Evolutionary conservation across 2,329 filamentous ascomycete genomes (phyloP), one percentile per base, ranked within the genome.

Genomic region (Pseudogymnoascus sp.): DNA sequence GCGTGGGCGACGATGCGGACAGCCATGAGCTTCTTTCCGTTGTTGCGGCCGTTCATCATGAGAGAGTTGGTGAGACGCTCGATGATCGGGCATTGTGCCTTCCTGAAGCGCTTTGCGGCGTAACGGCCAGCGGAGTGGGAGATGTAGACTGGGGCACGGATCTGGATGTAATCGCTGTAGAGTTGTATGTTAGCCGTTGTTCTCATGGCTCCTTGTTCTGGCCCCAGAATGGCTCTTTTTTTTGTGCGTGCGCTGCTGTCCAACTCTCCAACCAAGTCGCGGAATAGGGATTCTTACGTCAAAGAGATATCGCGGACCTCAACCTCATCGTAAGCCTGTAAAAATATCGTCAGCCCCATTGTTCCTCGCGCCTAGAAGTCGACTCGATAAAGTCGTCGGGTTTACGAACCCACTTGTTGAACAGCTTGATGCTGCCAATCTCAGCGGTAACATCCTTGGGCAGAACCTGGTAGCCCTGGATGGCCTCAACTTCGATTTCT

Each of bases 11-110:
- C 93, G 74, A 99, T 99, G 83, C 95, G 92, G 80, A 97, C 93
- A 78, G 95, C 96, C 93, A 96, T 97, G 78, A 97, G 88, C 91
- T 99, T 99, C 90, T 99, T 99, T 83, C 95, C 95, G 90, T 97
- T 99, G 91, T 99, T 99, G 83, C 95, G 95, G 82, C 95, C 95
- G 89, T 99, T 96, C 93, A 97, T 97, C 96, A 99, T 99, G 80
- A 99, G 89, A 66, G 95, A 97, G 90, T 99, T 99, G 87, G 95
- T 99, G 75, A 99, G 89, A 80, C 95, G 93, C 90, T 99, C 95
- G 79, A 99, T 97, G 88, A 99, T 97, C 76, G 95, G 95, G 91
- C 95, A 99, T 88, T 97, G 96, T 79, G 96, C 95, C 89, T 99
- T 99, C 86, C 95, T 91, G 91, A 99, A 99, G 78, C 96, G 90